phyloP scores from a whole-genome alignment of 106 monocot genomes.

The Dioscorea zingiberensis region DNA sequence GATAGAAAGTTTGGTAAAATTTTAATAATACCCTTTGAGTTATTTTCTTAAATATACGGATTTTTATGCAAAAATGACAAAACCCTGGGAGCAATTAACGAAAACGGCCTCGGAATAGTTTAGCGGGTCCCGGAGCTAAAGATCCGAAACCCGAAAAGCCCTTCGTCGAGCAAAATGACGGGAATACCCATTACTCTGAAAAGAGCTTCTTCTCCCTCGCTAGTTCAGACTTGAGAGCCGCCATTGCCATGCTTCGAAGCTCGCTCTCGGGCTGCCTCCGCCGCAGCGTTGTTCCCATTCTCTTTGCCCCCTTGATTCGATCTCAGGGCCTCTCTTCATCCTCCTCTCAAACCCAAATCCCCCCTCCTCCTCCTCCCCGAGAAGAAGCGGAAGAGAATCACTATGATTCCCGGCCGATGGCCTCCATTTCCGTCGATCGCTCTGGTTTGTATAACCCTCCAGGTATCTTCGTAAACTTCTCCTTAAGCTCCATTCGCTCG shows the following conservation, averaged over 20 bases:
- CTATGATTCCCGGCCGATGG: slow-evolving; percentile 8
- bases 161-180: no score
- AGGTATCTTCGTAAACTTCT: slow-evolving; percentile 29
- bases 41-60: no score
- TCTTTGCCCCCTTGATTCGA: slow-evolving; percentile 2
- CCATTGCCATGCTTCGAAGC: slow-evolving; percentile 42
- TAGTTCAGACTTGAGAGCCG: background rate
- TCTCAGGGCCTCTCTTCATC: slow-evolving; percentile 10
- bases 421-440: slow-evolving; percentile 65
- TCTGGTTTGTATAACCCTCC: slow-evolving; percentile 72
- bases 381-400: slow-evolving; percentile 11
- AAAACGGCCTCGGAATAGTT: no score
- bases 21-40: no score
- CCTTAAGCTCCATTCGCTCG: background rate
- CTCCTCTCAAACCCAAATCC: slow-evolving; percentile 20
- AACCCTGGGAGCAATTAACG: no score
- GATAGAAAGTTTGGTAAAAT: no score
- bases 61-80: no score
- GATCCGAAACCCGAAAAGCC: no score
- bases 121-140: no score
- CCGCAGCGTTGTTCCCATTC: slow-evolving; percentile 15
- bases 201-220: background rate
- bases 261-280: slow-evolving; percentile 42
- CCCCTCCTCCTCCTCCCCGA: slow-evolving; percentile 10
- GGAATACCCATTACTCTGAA: no score